phyloP scores from a whole-genome alignment of 2,329 filamentous ascomycete species.

The Bipolaris zeicola region DNA sequence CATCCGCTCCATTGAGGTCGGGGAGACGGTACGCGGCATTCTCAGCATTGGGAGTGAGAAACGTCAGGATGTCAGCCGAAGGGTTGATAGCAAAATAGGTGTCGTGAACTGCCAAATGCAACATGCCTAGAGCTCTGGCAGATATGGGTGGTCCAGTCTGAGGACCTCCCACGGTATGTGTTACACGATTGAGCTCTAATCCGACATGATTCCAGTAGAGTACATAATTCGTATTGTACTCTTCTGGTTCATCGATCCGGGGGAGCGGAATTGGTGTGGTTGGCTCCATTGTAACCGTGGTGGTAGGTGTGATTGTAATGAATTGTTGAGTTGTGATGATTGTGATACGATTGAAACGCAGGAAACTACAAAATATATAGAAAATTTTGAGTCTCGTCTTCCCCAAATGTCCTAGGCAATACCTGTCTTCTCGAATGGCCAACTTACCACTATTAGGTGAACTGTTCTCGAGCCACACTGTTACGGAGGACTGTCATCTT shows the following conservation, averaged over 20 bases:
- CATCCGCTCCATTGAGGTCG: slow-evolving; percentile 11
- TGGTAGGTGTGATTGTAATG: neutral
- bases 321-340: neutral
- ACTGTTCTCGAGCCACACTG: neutral
- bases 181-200: slow-evolving; percentile 19
- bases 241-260: slow-evolving; percentile 14
- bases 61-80: slow-evolving; percentile 18
- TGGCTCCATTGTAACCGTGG: neutral
- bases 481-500: neutral
- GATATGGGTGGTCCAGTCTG: slow-evolving; percentile 20
- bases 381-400: neutral
- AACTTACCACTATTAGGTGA: slow-evolving; percentile 2
- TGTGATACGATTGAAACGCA: neutral
- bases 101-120: slow-evolving; percentile 34
- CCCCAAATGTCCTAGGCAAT: neutral
- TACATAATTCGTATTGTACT: slow-evolving; percentile 20
- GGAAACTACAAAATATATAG: neutral
- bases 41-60: slow-evolving; percentile 12
- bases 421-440: neutral
- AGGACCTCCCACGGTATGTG: slow-evolving; percentile 18
- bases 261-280: slow-evolving; percentile 15
- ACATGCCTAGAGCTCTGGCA: slow-evolving; percentile 24
- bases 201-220: slow-evolving; percentile 21
- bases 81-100: slow-evolving; percentile 33
- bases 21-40: slow-evolving; percentile 19